These are phyloP conservation scores for Oldenlandia corymbosa DNA, from an alignment of 257 asterid genomes.

Conservation along the genomic window DNA sequence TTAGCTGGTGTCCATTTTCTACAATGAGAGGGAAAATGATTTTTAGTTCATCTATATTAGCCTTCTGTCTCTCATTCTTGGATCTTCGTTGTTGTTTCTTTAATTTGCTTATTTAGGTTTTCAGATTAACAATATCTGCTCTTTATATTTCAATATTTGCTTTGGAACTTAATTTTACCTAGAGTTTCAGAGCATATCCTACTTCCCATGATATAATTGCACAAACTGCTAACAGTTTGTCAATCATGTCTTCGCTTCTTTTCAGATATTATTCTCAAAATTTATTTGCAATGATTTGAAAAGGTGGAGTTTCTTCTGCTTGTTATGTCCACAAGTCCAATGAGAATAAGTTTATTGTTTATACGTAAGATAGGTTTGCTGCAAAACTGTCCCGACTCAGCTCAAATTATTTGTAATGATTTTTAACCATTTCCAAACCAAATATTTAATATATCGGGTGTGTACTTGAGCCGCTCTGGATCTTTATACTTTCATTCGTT, in stretches of 20 bases:
- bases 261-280: not conserved
- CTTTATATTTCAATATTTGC: no score
- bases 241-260: not conserved
- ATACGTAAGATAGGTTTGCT: not conserved
- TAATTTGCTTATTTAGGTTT: no score
- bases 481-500: slow-evolving; percentile 1
- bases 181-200: not conserved
- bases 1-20: no score
- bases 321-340: not conserved
- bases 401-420: not conserved
- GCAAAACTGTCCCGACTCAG: not conserved
- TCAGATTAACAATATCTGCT: no score
- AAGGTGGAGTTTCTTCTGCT: not conserved
- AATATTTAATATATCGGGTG: no score
- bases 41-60: no score
- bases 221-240: not conserved
- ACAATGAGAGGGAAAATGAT: no score
- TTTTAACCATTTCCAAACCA: not conserved
- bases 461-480: no score
- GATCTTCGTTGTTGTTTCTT: no score
- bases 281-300: not conserved
- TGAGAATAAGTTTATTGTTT: not conserved
- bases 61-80: no score
- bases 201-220: not conserved
- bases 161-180: no score